These are phyloP conservation scores for Phytophthora europaea DNA, from an alignment of 352 stramenopile species.

Conservation along the genomic window DNA sequence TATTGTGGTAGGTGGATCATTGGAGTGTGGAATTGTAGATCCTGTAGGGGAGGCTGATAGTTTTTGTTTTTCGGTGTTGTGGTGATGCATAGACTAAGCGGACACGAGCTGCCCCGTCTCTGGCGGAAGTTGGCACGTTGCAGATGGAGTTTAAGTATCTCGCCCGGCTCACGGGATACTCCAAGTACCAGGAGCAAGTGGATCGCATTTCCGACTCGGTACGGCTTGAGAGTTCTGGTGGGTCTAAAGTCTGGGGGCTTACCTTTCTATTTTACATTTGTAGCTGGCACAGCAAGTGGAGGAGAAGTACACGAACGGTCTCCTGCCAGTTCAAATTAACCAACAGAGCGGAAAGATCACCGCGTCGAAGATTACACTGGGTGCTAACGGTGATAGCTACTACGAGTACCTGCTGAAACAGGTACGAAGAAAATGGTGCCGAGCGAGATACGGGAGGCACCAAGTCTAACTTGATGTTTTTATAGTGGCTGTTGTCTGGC, in stretches of 20 bases:
- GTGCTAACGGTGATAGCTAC: slow-evolving; percentile 85
- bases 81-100: slow-evolving; percentile 41
- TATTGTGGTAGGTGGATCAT: slow-evolving; percentile 50
- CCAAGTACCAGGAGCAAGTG: slow-evolving; percentile 73
- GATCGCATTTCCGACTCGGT: slow-evolving; percentile 78
- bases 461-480: slow-evolving; percentile 7
- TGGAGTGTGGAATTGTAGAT: not conserved
- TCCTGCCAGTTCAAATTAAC: slow-evolving; percentile 67
- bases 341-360: slow-evolving; percentile 49
- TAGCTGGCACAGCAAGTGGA: slow-evolving; percentile 66
- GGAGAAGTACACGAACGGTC: slow-evolving; percentile 61
- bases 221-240: slow-evolving; percentile 2
- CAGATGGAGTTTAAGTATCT: slow-evolving; percentile 91
- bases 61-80: not conserved
- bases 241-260: not conserved
- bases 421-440: slow-evolving; percentile 32
- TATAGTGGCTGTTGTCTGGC: slow-evolving; percentile 74
- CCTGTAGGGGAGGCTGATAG: not conserved
- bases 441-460: not conserved
- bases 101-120: slow-evolving; percentile 47
- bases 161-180: slow-evolving; percentile 62
- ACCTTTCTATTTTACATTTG: not conserved
- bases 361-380: slow-evolving; percentile 71
- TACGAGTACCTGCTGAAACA: slow-evolving; percentile 90
- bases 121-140: slow-evolving; percentile 77